A percentile compares a stretch with the other conserved stretches of the same genome.
phyloP scores from a whole-genome alignment of 257 asterid species.

The Linderniella brevidens region DNA sequence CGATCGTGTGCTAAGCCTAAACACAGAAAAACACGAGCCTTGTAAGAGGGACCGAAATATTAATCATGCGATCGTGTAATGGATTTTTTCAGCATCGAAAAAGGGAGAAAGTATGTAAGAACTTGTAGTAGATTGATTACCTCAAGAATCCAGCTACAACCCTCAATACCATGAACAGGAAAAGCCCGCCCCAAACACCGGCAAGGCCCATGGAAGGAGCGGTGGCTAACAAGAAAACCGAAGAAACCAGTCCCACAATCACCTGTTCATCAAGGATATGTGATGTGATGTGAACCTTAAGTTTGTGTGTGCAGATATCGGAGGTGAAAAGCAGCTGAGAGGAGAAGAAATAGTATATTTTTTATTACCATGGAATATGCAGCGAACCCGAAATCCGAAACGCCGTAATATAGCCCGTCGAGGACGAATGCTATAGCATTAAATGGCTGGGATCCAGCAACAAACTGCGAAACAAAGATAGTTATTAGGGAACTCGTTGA shows the following conservation, averaged over 20 bases:
- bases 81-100: neutral
- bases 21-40: neutral
- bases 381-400: constrained; percentile 86
- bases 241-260: constrained; percentile 48
- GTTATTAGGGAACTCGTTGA: neutral
- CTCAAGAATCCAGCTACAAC: constrained; percentile 69
- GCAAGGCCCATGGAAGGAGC: constrained; percentile 58
- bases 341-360: neutral
- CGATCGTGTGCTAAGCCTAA: constrained; percentile 53
- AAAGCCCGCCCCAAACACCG: constrained; percentile 85
- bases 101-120: neutral
- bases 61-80: neutral
- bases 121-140: constrained; percentile 16
- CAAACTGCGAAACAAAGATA: constrained; percentile 34
- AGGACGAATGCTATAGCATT: constrained; percentile 92
- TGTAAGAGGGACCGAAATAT: neutral
- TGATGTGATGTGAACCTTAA: neutral
- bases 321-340: neutral
- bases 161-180: constrained; percentile 78
- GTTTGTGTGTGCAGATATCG: too few relatives aligned
- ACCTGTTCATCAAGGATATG: constrained; percentile 26
- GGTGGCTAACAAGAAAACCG: constrained; percentile 43
- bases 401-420: constrained; percentile 95
- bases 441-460: constrained; percentile 84
- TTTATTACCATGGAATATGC: constrained; percentile 75